Conservation (phyloP, 768 basidiomycete species). For the Termitomyces sp. region DNA sequence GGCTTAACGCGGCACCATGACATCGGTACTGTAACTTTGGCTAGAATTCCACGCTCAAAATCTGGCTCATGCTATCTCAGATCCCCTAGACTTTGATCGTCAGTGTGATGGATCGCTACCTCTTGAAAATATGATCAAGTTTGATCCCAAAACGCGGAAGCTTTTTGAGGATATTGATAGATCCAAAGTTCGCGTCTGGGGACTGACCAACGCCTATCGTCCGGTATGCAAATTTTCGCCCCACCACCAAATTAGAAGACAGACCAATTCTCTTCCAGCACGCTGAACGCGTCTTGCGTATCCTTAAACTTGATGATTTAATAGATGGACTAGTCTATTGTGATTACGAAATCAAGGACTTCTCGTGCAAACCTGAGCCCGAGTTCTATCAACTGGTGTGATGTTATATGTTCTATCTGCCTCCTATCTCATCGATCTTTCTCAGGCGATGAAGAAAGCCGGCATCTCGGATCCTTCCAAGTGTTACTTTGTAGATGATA, state of each 20-base stretch:
- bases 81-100: conserved; percentile 78
- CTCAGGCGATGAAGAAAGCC: conserved; percentile 62
- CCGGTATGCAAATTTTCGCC: conserved; percentile 37
- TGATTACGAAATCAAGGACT: conserved; percentile 61
- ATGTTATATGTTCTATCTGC: background rate
- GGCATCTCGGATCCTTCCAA: conserved; percentile 57
- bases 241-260: background rate
- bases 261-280: conserved; percentile 42
- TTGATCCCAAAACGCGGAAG: conserved; percentile 53
- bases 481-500: conserved; percentile 81
- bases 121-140: conserved; percentile 71
- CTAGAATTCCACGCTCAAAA: background rate
- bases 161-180: conserved; percentile 78
- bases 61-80: conserved; percentile 22
- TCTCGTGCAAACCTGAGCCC: conserved; percentile 78
- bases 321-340: conserved; percentile 76
- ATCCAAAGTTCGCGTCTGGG: conserved; percentile 76
- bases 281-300: conserved; percentile 71
- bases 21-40: conserved; percentile 43
- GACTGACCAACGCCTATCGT: conserved; percentile 78
- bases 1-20: conserved; percentile 73
- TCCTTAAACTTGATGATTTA: conserved; percentile 66
- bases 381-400: conserved; percentile 65
- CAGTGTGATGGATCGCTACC: conserved; percentile 84
- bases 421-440: background rate